Evolutionary conservation across 2,329 filamentous ascomycete species (phyloP), one percentile per base, ranked within the genome.

Genomic region (Fusarium scirpi): DNA sequence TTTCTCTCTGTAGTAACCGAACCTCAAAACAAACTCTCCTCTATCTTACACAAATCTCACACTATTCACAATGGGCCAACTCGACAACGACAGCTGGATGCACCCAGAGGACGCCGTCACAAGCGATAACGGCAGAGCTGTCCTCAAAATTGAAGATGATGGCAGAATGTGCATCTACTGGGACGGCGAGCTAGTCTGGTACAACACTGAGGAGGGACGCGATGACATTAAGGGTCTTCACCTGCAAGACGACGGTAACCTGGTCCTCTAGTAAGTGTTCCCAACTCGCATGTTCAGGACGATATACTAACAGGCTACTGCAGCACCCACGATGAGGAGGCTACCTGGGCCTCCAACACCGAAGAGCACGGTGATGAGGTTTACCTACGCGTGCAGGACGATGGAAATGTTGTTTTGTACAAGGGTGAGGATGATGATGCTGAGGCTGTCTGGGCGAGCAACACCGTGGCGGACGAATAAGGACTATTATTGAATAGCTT

Each of bases 31-130:
- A 57, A 32, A 24, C 20, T 43, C n/a, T 16, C 9, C 24, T 44
- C 12, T 22, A 57, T 25, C 6, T 8, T 6, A 38, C 3, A 7
- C 9, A 16, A 6, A 15, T 15, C 13, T n/a, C 45, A 47, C n/a
- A 51, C 6, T 20, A 13, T 7, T 51, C n/a, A 59, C 2, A 34
- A 65, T 65, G 62, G 52, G 61, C 22, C 63, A 53, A 18, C 77
- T 79, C 29, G 76, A 76, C 3, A 79, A 79, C 59, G 77, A 75
- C 55, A 73, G 77, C 63, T 78, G 76, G 76, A 67, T 79, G n/a
- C 65, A 70, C 43, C 60, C 46, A 4, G 77, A 78, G 22, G 66
- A 69, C 44, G 79, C 77, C 57, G 72, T 79, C 7, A 78, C 46
- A 20, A 79, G 78, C 49, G 27, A 69, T 1, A 75, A 79, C 52